phyloP scores from a whole-genome alignment of 495 filamentous ascomycete genomes.

The Cladorrhinum samala region DNA sequence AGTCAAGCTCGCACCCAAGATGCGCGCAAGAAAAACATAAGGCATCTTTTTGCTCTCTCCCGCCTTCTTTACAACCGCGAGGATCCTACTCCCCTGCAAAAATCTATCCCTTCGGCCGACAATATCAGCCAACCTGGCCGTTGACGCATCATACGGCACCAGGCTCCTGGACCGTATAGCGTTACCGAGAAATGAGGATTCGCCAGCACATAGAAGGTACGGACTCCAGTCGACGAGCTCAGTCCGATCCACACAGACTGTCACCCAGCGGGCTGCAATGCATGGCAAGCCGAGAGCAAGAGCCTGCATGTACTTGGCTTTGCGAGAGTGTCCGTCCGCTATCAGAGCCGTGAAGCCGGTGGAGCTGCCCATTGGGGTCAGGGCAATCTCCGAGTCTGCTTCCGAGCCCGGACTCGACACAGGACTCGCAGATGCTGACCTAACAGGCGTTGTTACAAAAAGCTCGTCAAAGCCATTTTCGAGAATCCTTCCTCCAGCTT shows the following conservation, averaged over 20 bases:
- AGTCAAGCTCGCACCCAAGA: conserved; percentile 66
- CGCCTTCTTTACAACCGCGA: conserved; percentile 67
- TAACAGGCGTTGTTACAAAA: conserved; percentile 52
- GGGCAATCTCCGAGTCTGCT: conserved; percentile 25
- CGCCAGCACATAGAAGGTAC: conserved; percentile 82
- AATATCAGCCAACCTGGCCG: conserved; percentile 50
- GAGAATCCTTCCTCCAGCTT: conserved; percentile 67
- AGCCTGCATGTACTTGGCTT: conserved; percentile 91
- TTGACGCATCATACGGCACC: conserved; percentile 49
- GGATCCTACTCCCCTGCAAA: conserved; percentile 59
- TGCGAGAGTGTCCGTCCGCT: conserved; percentile 79
- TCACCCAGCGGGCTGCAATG: conserved; percentile 72
- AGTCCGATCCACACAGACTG: conserved; percentile 57
- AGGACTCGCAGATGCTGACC: conserved; percentile 14
- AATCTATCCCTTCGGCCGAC: conserved; percentile 54
- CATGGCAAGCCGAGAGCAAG: conserved; percentile 86
- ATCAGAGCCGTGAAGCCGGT: conserved; percentile 80
- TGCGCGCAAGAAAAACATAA: conserved; percentile 66
- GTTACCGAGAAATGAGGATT: conserved; percentile 68
- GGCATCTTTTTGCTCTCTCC: conserved; percentile 52
- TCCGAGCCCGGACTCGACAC: conserved; percentile 14
- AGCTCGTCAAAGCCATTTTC: conserved; percentile 76
- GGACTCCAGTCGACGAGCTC: conserved; percentile 64
- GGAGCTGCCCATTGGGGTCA: conserved; percentile 40
- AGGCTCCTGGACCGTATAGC: conserved; percentile 71